Percentiles rank a stretch among this genome's conserved stretches.
phyloP scores from a whole-genome alignment of 2,329 filamentous ascomycete species.

The Talaromyces sp. region DNA sequence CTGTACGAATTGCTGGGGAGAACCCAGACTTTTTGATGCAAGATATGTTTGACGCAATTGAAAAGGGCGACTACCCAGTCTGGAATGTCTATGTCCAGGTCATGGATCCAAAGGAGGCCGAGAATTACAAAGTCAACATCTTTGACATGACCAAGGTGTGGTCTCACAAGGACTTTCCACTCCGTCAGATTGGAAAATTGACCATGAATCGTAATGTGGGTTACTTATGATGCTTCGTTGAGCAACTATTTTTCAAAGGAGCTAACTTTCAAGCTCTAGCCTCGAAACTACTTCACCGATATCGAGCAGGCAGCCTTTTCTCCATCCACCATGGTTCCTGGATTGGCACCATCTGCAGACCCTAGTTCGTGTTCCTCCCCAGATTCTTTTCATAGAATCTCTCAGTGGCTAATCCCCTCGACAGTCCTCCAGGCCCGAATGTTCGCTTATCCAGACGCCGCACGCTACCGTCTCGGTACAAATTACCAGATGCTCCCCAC shows the following conservation, averaged over 20 bases:
- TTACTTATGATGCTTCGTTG: background rate
- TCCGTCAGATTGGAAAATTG: constrained; percentile 47
- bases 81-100: constrained; percentile 55
- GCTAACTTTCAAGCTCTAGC: constrained; percentile 16
- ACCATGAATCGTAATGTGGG: constrained; percentile 48
- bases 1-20: constrained; percentile 45
- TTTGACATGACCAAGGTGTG: constrained; percentile 56
- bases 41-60: constrained; percentile 58
- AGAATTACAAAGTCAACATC: constrained; percentile 45
- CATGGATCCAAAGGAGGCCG: constrained; percentile 50
- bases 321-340: constrained; percentile 59
- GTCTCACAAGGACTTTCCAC: constrained; percentile 48
- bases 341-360: constrained; percentile 58
- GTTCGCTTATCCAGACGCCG: constrained; percentile 56
- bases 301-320: constrained; percentile 65
- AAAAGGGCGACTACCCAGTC: constrained; percentile 51
- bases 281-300: constrained; percentile 60
- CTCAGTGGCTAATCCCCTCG: constrained; percentile 17
- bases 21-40: constrained; percentile 56
- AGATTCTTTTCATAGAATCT: background rate
- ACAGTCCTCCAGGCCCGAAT: constrained; percentile 55
- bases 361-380: constrained; percentile 36
- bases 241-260: background rate
- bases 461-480: constrained; percentile 36
- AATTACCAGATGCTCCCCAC: constrained; percentile 40